These are phyloP conservation scores for Trametes gibbosa DNA, from an alignment of 768 basidiomycete genomes.

Conservation along the genomic window DNA sequence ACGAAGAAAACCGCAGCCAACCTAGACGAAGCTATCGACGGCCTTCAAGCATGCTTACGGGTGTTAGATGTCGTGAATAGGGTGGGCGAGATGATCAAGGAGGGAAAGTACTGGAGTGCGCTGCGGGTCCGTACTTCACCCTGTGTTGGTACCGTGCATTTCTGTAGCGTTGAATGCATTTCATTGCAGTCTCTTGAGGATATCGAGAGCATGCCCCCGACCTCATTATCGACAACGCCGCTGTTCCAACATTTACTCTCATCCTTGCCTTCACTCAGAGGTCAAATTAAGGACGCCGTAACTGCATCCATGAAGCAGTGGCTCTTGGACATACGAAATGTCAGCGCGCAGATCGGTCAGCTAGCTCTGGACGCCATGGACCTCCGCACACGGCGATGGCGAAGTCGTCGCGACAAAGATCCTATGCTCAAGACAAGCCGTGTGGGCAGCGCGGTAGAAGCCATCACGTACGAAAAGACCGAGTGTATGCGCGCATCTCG, in stretches of 20 bases:
- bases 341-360: constrained; percentile 80
- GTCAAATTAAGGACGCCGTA: constrained; percentile 89
- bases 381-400: constrained; percentile 76
- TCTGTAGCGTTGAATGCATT: constrained; percentile 26
- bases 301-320: constrained; percentile 96
- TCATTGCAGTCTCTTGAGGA: constrained; percentile 84
- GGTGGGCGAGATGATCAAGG: constrained; percentile 88
- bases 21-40: constrained; percentile 95
- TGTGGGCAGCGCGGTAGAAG: constrained; percentile 89
- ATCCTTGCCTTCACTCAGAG: constrained; percentile 85
- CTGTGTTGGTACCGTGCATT: constrained; percentile 25
- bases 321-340: constrained; percentile 91
- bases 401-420: constrained; percentile 79
- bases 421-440: constrained; percentile 69
- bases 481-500: constrained; percentile 64
- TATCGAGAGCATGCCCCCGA: constrained; percentile 85
- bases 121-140: constrained; percentile 65
- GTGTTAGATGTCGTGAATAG: constrained; percentile 91
- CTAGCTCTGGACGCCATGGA: constrained; percentile 93
- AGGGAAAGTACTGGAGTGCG: constrained; percentile 96
- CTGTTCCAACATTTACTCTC: constrained; percentile 90
- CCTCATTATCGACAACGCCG: constrained; percentile 86
- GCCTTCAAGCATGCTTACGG: constrained; percentile 87
- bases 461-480: constrained; percentile 88
- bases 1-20: constrained; percentile 91